A percentile compares a stretch with the other conserved stretches of the same genome.
Conservation (phyloP, 2,329 filamentous ascomycete species). For the Exserohilum turcica region DNA sequence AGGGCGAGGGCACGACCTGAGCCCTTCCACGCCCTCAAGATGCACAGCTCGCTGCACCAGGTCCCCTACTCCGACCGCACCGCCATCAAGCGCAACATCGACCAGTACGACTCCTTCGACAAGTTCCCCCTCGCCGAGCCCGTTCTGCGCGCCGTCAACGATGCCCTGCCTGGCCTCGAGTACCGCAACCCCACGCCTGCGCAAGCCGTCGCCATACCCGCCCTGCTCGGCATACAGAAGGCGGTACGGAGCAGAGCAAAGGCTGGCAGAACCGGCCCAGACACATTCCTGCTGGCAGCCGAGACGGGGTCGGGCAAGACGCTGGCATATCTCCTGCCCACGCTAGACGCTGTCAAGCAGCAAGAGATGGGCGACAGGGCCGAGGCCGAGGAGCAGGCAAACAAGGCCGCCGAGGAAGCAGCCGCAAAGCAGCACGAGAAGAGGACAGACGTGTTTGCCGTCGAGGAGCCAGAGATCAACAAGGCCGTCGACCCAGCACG, state of each 20-base stretch:
- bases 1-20: constrained; percentile 49
- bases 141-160: constrained; percentile 74
- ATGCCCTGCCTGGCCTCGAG: constrained; percentile 75
- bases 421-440: constrained; percentile 33
- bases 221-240: constrained; percentile 66
- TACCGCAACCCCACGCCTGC: constrained; percentile 85
- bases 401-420: constrained; percentile 59
- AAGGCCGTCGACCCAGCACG: constrained; percentile 73
- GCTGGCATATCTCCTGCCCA: constrained; percentile 84
- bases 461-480: constrained; percentile 62
- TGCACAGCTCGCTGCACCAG: constrained; percentile 80
- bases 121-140: constrained; percentile 75
- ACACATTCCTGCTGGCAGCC: constrained; percentile 82
- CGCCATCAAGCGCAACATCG: constrained; percentile 65
- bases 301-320: constrained; percentile 99
- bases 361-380: constrained; percentile 62
- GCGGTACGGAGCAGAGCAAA: constrained; percentile 38
- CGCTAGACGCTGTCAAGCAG: constrained; percentile 82
- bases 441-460: constrained; percentile 61
- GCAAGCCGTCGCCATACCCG: constrained; percentile 86
- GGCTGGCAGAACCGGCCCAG: constrained; percentile 50
- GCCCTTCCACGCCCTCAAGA: constrained; percentile 83
- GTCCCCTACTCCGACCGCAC: constrained; percentile 74
- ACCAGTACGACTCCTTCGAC: constrained; percentile 76
- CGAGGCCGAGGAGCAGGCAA: constrained; percentile 54